Evolutionary conservation across 75 land plant genomes (phyloP), one percentile per base, ranked within the genome.

Genomic region (Cunninghamia lanceolata): DNA sequence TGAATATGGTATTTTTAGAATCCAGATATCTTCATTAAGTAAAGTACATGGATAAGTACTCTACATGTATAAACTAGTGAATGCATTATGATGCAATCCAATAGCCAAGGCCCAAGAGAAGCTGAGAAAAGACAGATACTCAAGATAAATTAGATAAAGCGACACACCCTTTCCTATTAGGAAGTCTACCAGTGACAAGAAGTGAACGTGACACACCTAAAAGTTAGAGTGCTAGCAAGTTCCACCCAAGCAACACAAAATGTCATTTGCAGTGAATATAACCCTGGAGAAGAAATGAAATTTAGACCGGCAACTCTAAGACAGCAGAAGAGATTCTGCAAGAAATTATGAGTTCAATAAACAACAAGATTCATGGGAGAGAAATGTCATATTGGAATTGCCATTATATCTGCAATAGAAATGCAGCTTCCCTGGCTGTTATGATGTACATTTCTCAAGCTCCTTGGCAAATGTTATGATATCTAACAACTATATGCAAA

Each of bases 301-400:
- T 63, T 63, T 28, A 63, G 21, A 63, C n/a, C 68, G 25, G n/a
- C 9, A 63, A 63, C 30, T 28, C 68, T 63, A 25, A 63, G 68
- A 1, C 68, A 63, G 68, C 25, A 63, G 68, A 63, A 63, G 7
- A 28, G 30, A 63, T 7, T 63, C 21, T 63, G 68, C n/a, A 21
- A 8, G 9, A 63, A 63, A 63, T 59, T 21, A 25, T 25, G 68
- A 28, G 30, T 7, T 63, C 68, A 28, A 8, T 63, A 25, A 63
- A 28, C 25, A 63, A 63, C 1, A 63, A 25, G n/a, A 63, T 63
- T 28, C 30, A 25, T 63, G 68, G 68, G 7, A 63, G 68, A 35
- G 82, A 66, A 84, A 85, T 80, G 68, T 17, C 85, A 85, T 21
- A 17, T 17, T 32, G 16, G 42, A 28, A 15, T 85, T 83, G 10